Evolutionary conservation across 495 filamentous ascomycete species (phyloP).

Genomic region (Tuber calosporum): DNA sequence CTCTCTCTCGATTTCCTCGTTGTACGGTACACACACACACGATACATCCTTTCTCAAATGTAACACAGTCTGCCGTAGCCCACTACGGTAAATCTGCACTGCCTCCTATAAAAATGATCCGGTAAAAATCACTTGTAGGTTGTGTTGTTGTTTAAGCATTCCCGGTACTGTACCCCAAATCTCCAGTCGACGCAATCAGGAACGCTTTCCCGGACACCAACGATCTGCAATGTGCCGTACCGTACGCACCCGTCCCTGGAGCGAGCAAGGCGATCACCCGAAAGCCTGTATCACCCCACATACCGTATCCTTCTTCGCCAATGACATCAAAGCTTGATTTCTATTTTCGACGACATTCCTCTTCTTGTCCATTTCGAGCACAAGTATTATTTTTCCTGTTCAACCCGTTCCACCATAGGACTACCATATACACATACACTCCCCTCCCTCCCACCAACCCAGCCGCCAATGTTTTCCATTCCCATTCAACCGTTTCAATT

Average conservation of each 20-base stretch:
- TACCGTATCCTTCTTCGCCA: background rate
- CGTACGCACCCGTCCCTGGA: background rate
- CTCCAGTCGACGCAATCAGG: background rate
- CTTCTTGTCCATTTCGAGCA: background rate
- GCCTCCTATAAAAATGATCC: background rate
- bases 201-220: background rate
- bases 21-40: background rate
- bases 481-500: background rate
- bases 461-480: background rate
- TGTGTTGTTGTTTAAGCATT: background rate
- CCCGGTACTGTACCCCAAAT: background rate
- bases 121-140: background rate
- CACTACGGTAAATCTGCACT: background rate
- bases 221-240: background rate
- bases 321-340: background rate
- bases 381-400: background rate
- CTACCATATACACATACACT: background rate
- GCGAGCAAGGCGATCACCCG: background rate
- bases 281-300: background rate
- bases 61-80: background rate
- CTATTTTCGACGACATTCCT: background rate
- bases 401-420: background rate
- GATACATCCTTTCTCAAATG: background rate
- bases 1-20: background rate
- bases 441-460: background rate